These are phyloP conservation scores for Lactarius trivialis DNA, from an alignment of 768 basidiomycete genomes.

Conservation along the genomic window DNA sequence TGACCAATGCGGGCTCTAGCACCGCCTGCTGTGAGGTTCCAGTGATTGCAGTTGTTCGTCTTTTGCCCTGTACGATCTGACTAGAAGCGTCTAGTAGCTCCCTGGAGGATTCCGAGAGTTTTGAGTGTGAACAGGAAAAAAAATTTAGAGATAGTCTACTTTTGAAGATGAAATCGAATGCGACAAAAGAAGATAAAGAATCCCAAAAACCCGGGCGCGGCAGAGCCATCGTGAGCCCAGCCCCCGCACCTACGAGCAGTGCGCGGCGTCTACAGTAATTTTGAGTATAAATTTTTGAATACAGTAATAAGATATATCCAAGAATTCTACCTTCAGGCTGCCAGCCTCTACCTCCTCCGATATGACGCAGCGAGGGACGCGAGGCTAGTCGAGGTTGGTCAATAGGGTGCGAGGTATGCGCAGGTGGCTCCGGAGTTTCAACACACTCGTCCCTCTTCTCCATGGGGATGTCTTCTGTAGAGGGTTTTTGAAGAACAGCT, in stretches of 20 bases:
- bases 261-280: conserved; percentile 18
- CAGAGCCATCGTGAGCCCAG: background rate
- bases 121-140: background rate
- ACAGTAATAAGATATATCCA: no score
- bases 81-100: background rate
- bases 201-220: no score
- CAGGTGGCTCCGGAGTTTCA: background rate
- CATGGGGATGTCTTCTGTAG: background rate
- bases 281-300: no score
- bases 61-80: background rate
- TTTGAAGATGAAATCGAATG: no score
- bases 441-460: background rate
- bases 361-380: background rate
- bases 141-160: background rate
- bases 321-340: no score
- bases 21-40: background rate
- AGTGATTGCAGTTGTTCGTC: background rate
- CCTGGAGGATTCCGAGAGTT: background rate
- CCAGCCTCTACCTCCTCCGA: conserved; percentile 17
- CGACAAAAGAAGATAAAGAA: background rate
- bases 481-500: conserved; percentile 7
- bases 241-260: conserved; percentile 1
- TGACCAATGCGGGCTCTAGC: no score
- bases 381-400: background rate
- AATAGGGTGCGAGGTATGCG: background rate